Evolutionary conservation across 768 basidiomycete species (phyloP).

Genomic region (Hydnomerulius pinastri): DNA sequence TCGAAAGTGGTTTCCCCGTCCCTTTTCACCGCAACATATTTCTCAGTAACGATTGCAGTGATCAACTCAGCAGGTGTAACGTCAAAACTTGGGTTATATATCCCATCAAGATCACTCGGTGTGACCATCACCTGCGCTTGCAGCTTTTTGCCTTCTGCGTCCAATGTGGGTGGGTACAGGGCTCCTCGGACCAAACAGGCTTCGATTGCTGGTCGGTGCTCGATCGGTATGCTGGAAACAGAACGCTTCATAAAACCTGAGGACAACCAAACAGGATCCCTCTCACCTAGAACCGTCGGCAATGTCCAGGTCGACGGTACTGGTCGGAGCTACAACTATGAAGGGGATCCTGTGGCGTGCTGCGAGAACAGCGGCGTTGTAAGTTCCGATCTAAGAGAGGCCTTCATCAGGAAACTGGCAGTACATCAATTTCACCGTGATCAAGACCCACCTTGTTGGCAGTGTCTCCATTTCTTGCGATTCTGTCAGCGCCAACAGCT

Average conservation of each 20-base stretch:
- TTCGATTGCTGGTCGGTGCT: slow-evolving; percentile 86
- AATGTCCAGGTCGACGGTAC: slow-evolving; percentile 86
- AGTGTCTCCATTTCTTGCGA: slow-evolving; percentile 93
- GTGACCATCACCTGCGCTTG: slow-evolving; percentile 86
- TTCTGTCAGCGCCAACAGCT: slow-evolving; percentile 88
- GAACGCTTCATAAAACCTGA: not conserved
- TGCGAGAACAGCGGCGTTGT: slow-evolving; percentile 93
- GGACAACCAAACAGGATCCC: not conserved
- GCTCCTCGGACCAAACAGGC: slow-evolving; percentile 88
- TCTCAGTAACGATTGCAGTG: slow-evolving; percentile 94
- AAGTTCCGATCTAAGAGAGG: slow-evolving; percentile 77
- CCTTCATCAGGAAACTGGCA: not conserved
- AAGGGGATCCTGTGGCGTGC: slow-evolving; percentile 87
- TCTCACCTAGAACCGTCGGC: slow-evolving; percentile 62
- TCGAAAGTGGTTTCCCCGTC: slow-evolving; percentile 63
- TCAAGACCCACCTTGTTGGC: slow-evolving; percentile 76
- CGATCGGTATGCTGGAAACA: slow-evolving; percentile 76
- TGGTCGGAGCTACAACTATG: slow-evolving; percentile 90
- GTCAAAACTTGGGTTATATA: slow-evolving; percentile 96
- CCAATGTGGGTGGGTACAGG: slow-evolving; percentile 53
- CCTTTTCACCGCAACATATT: slow-evolving; percentile 80
- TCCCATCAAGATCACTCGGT: slow-evolving; percentile 51
- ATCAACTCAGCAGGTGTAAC: slow-evolving; percentile 94
- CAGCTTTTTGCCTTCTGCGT: slow-evolving; percentile 46
- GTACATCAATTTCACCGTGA: not conserved